These are phyloP conservation scores for Aspergillus caelatus DNA, from an alignment of 2,329 filamentous ascomycete genomes.

Conservation along the genomic window DNA sequence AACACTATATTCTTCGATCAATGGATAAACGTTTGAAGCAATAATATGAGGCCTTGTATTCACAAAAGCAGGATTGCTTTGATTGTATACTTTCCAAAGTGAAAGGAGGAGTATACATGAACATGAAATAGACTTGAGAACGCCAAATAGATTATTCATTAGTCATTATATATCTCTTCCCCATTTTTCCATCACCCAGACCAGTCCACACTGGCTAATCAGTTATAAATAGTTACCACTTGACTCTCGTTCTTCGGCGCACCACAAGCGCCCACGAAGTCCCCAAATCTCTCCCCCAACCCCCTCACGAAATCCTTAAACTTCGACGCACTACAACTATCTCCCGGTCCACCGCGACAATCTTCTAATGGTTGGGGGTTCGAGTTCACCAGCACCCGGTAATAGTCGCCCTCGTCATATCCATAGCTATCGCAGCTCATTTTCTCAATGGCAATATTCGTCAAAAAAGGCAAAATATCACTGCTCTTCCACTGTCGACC, in stretches of 20 bases:
- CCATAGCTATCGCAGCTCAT: conserved; percentile 64
- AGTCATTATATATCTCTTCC: no score
- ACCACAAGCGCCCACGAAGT: conserved; percentile 13
- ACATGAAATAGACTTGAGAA: no score
- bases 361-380: conserved; percentile 52
- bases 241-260: background rate
- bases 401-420: conserved; percentile 57
- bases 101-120: no score
- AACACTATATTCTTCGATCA: no score
- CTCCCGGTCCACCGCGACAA: conserved; percentile 54
- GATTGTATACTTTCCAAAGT: no score
- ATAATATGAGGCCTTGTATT: no score
- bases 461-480: conserved; percentile 65
- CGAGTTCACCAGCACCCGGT: conserved; percentile 55
- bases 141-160: no score
- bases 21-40: no score
- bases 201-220: background rate
- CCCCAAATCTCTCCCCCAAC: conserved; percentile 36
- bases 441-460: conserved; percentile 68
- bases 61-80: no score
- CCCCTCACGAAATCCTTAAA: conserved; percentile 49
- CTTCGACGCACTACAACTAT: conserved; percentile 50
- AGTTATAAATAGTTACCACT: background rate
- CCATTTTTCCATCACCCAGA: no score
- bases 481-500: conserved; percentile 66